phyloP scores from a whole-genome alignment of 1,284 basidiomycete genomes.

The Moesziomyces parantarcticus region DNA sequence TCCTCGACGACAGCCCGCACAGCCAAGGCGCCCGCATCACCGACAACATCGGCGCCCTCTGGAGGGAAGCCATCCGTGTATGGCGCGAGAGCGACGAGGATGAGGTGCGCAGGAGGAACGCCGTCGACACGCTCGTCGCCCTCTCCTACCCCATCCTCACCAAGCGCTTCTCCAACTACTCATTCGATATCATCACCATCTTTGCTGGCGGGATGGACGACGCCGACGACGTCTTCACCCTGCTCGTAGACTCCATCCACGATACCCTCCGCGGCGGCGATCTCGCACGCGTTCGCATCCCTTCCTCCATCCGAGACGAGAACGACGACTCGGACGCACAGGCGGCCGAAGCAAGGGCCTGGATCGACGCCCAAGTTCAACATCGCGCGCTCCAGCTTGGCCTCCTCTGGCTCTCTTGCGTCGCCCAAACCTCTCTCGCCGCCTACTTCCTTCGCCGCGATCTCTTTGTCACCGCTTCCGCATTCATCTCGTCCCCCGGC shows the following conservation, averaged over 20 bases:
- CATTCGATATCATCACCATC: slow-evolving; percentile 60
- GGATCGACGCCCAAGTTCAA: slow-evolving; percentile 44
- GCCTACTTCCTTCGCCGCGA: slow-evolving; percentile 63
- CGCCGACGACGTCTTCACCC: slow-evolving; percentile 61
- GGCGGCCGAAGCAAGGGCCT: slow-evolving; percentile 32
- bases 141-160: slow-evolving; percentile 57
- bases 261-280: slow-evolving; percentile 48
- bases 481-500: slow-evolving; percentile 29
- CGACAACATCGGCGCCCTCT: slow-evolving; percentile 60
- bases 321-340: slow-evolving; percentile 21
- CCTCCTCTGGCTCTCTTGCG: slow-evolving; percentile 53
- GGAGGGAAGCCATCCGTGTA: slow-evolving; percentile 57
- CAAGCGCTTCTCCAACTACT: slow-evolving; percentile 59
- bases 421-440: slow-evolving; percentile 52
- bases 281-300: slow-evolving; percentile 32
- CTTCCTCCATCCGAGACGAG: slow-evolving; percentile 27
- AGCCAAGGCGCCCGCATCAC: slow-evolving; percentile 48
- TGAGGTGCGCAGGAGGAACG: slow-evolving; percentile 53
- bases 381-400: slow-evolving; percentile 54
- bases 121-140: slow-evolving; percentile 58
- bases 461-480: slow-evolving; percentile 52
- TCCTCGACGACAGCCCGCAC: slow-evolving; percentile 53
- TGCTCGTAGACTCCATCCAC: slow-evolving; percentile 57
- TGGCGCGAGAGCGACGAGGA: slow-evolving; percentile 55
- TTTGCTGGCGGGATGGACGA: slow-evolving; percentile 65